phyloP scores from a whole-genome alignment of 768 basidiomycete genomes.

The Naganishia vishniacii region DNA sequence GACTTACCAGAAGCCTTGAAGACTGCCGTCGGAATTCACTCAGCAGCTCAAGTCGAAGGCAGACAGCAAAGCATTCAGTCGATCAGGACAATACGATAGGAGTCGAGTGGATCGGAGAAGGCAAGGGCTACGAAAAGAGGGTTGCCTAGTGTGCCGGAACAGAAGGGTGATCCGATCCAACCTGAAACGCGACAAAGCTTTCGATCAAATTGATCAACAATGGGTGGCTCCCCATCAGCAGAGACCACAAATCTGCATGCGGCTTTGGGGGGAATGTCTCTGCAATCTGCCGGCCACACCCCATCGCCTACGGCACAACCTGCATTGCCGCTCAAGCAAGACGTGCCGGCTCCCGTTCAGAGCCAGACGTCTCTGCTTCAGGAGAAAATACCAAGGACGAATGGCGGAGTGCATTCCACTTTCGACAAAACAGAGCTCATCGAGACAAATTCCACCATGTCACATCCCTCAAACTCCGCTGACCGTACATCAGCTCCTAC shows the following conservation, averaged over 20 bases:
- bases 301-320: slow-evolving; percentile 12
- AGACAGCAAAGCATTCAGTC: no score
- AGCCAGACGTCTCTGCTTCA: not conserved
- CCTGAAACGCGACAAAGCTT: no score
- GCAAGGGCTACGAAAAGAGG: no score
- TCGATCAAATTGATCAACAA: not conserved
- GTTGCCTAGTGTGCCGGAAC: no score
- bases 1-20: no score
- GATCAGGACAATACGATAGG: no score
- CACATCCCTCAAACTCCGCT: not conserved
- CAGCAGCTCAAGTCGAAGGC: no score
- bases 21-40: no score
- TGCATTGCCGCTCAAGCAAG: slow-evolving; percentile 1
- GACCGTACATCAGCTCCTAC: not conserved
- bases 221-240: not conserved
- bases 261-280: slow-evolving; percentile 10
- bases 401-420: not conserved
- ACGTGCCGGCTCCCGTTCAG: not conserved
- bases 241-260: slow-evolving; percentile 16
- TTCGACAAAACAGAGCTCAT: not conserved
- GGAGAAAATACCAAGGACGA: not conserved
- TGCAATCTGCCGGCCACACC: slow-evolving; percentile 4
- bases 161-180: no score
- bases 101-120: no score
- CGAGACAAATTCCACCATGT: not conserved